Percentiles rank a stretch among this genome's conserved stretches.
These are phyloP conservation scores for Xerocomus brunneocitrinus DNA, from an alignment of 768 basidiomycete species.

Conservation along the genomic window DNA sequence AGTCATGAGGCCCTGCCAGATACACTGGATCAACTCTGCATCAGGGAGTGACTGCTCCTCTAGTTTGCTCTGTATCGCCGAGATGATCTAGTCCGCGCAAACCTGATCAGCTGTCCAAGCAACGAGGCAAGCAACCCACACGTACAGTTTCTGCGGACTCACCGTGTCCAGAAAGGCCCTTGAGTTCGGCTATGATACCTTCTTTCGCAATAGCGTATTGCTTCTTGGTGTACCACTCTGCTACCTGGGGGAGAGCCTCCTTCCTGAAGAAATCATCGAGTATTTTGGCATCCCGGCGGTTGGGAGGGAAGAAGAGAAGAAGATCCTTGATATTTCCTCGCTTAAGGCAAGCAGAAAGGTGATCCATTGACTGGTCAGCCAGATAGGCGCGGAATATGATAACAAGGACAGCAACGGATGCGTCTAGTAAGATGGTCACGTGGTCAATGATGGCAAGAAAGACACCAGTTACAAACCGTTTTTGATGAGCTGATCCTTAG, in stretches of 20 bases:
- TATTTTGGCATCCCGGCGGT: slow-evolving; percentile 66
- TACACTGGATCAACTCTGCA: slow-evolving; percentile 76
- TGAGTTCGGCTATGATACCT: slow-evolving; percentile 61
- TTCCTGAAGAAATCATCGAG: slow-evolving; percentile 87
- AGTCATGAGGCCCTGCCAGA: slow-evolving; percentile 90
- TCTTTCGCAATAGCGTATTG: slow-evolving; percentile 83
- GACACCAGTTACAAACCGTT: slow-evolving; percentile 53
- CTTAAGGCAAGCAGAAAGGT: slow-evolving; percentile 77
- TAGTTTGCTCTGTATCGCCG: slow-evolving; percentile 64
- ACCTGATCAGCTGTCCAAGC: slow-evolving; percentile 5
- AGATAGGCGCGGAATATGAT: slow-evolving; percentile 81
- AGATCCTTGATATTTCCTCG: slow-evolving; percentile 84
- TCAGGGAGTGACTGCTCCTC: slow-evolving; percentile 83
- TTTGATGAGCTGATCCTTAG: slow-evolving; percentile 94
- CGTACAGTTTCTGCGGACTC: slow-evolving; percentile 67
- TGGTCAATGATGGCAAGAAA: neutral
- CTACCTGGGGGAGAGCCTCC: slow-evolving; percentile 69
- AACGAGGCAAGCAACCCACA: slow-evolving; percentile 5
- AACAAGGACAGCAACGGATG: slow-evolving; percentile 72
- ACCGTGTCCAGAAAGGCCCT: slow-evolving; percentile 63
- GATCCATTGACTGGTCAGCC: slow-evolving; percentile 81
- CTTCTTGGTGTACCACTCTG: slow-evolving; percentile 94
- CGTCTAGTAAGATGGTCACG: slow-evolving; percentile 44
- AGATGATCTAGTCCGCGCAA: slow-evolving; percentile 55
- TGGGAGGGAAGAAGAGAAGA: slow-evolving; percentile 79